These are phyloP conservation scores for Neonectria hederae DNA, from an alignment of 2,329 filamentous ascomycete genomes.

Conservation along the genomic window DNA sequence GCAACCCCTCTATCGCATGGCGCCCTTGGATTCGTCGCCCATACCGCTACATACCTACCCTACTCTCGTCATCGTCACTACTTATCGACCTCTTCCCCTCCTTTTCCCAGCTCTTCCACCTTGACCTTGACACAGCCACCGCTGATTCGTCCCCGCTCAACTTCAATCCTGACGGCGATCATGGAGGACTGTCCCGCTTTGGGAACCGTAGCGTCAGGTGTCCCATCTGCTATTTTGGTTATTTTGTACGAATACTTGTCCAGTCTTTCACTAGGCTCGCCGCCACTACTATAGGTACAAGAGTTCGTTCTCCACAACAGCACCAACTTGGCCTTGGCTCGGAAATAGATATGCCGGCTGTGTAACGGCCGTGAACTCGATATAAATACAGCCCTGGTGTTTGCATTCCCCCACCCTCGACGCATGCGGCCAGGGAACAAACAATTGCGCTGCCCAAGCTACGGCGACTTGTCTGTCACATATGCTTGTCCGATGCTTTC, in stretches of 20 bases:
- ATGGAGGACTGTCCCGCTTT: constrained; percentile 22
- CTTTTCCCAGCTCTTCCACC: background rate
- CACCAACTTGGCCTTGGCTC: constrained; percentile 4
- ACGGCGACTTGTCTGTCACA: background rate
- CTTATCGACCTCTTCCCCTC: background rate
- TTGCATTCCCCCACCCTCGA: constrained; percentile 17
- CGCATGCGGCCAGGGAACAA: constrained; percentile 26
- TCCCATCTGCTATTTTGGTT: constrained; percentile 24
- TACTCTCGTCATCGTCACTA: background rate
- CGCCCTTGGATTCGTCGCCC: background rate
- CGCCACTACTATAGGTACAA: background rate
- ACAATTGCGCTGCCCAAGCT: constrained; percentile 4
- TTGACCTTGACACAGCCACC: background rate
- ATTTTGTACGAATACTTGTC: background rate
- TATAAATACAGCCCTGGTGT: constrained; percentile 29
- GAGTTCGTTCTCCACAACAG: background rate
- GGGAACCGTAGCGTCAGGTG: constrained; percentile 14
- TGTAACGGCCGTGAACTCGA: constrained; percentile 12
- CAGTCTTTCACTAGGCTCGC: background rate
- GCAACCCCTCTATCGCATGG: background rate
- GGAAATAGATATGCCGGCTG: background rate
- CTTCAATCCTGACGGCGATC: constrained; percentile 22
- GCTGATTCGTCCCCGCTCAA: constrained; percentile 9
- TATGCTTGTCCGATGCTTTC: background rate
- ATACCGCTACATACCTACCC: too few species aligned